Evolutionary conservation across 139 green algal genomes (phyloP), one percentile per base, ranked within the genome.

Genomic region (Coelastrella sp.): DNA sequence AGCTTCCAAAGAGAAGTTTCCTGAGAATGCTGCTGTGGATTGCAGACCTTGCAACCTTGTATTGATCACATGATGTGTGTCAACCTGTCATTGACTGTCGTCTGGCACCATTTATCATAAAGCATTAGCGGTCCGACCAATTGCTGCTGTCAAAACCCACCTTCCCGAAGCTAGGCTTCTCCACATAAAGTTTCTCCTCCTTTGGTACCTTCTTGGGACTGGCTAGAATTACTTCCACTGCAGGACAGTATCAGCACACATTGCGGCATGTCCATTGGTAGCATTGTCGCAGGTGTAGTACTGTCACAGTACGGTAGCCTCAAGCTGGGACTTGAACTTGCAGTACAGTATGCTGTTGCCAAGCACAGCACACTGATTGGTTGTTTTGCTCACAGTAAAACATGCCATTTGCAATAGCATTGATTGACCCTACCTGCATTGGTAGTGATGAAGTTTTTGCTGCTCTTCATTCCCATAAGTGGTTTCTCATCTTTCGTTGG

Each of bases 391-490:
- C 35, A 49, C 35, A 49, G 35, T 49, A 3, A 3, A 1, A 49
- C 3, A 8, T 76, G 68, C 68, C 24, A 19, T 8, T 10, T 10
- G 10, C 4, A 17, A 27, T 15, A 19, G 19, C 19, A 8, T 20
- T 20, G 1, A 70, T 5, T 70, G 72, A 12, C 20, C 12, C n/a
- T 25, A 88, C 84, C 68, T 88, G 96, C 95, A 74, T 98, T 98
- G 6, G 90, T 91, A 1, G 94, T 95, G 84, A 98, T 95, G 91
- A 96, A 98, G 92, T 98, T 96, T 70, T 97, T 97, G 85, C 94
- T 93, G 92, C 91, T 96, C 58, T 91, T 91, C 11, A 97, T 89
- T 0, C 95, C 95, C 92, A 96, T 96, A 19, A 95, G 65, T 0
- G 96, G 96, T 75, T 76, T 72, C 27, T 98, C 96, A 7, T 93